phyloP scores from a whole-genome alignment of 208 protist genomes.

The Tritrichomonas musculus region DNA sequence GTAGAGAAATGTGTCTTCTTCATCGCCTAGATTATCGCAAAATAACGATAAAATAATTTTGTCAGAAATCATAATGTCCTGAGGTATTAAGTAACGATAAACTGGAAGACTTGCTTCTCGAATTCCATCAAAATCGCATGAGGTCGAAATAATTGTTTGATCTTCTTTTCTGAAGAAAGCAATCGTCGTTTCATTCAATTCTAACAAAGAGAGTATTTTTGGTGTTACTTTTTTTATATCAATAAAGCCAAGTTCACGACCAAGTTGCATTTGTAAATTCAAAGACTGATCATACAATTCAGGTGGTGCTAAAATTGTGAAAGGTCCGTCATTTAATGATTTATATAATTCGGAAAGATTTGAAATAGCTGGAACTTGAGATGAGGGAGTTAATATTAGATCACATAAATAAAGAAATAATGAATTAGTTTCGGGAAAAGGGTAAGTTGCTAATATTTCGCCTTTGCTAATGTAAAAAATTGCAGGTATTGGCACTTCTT shows the following conservation, averaged over 20 bases:
- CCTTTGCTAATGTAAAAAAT: background rate
- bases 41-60: background rate
- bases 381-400: background rate
- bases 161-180: conserved; percentile 4
- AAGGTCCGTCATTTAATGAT: background rate
- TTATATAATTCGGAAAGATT: background rate
- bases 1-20: background rate
- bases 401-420: background rate
- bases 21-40: background rate
- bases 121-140: background rate
- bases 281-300: background rate
- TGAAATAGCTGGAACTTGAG: background rate
- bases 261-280: background rate
- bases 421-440: background rate
- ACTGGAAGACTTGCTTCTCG: background rate
- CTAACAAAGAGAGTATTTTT: background rate
- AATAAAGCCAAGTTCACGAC: background rate
- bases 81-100: background rate
- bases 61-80: background rate
- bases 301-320: background rate
- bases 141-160: background rate
- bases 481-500: background rate
- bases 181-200: background rate
- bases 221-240: background rate
- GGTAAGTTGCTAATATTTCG: background rate